Conservation (phyloP, 169 alveolate species). For the Plasmodium ovale region DNA sequence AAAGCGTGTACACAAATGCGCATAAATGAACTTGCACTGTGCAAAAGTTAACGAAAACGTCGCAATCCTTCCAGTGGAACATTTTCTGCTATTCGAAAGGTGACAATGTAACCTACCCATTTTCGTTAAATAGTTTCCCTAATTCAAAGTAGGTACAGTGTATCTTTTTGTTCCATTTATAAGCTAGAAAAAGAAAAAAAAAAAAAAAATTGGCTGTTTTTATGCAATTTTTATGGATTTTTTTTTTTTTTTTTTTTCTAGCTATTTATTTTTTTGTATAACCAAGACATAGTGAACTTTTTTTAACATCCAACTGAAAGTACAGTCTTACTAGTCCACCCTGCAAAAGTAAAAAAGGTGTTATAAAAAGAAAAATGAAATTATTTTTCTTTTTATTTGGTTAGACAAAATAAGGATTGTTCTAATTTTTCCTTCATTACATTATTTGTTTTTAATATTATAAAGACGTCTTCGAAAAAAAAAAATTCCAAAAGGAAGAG, state of each 20-base stretch:
- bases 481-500: slow-evolving; percentile 35
- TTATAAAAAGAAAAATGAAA: not conserved
- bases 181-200: slow-evolving; percentile 7
- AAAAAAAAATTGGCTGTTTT: not conserved
- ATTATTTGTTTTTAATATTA: slow-evolving; percentile 50
- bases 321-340: slow-evolving; percentile 14
- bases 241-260: slow-evolving; percentile 9
- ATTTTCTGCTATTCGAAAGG: no score
- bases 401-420: no score
- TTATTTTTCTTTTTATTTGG: not conserved
- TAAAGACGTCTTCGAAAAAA: slow-evolving; percentile 41
- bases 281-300: slow-evolving; percentile 24
- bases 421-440: not conserved
- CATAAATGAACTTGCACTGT: not conserved
- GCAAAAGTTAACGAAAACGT: not conserved
- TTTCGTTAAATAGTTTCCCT: slow-evolving; percentile 30
- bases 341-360: slow-evolving; percentile 1
- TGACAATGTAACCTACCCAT: slow-evolving; percentile 46
- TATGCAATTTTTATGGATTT: not conserved
- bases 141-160: slow-evolving; percentile 36
- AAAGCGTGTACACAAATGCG: no score
- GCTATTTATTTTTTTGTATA: not conserved
- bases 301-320: slow-evolving; percentile 23
- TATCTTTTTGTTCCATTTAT: slow-evolving; percentile 12
- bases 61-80: no score